Conservation (phyloP, 2,329 filamentous ascomycete species). For the Trichothecium roseum region DNA sequence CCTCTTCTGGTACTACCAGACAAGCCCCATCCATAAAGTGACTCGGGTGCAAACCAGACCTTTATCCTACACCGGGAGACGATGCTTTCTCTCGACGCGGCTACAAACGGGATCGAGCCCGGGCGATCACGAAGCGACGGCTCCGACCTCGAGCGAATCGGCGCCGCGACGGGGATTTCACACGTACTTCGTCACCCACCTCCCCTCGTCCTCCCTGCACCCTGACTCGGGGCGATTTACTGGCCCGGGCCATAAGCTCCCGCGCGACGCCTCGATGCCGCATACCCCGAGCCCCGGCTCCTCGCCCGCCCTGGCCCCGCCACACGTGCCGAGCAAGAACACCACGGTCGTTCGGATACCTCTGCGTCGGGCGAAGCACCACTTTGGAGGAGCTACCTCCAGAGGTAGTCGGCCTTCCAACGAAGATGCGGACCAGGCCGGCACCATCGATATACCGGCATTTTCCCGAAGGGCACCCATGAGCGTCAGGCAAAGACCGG, state of each 20-base stretch:
- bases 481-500: slow-evolving; percentile 39
- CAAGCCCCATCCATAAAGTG: too few species aligned
- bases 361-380: slow-evolving; percentile 85
- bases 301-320: slow-evolving; percentile 47
- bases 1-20: too few species aligned
- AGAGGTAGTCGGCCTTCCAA: slow-evolving; percentile 81
- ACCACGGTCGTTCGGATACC: slow-evolving; percentile 93
- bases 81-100: too few species aligned
- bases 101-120: too few species aligned
- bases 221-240: slow-evolving; percentile 62
- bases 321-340: slow-evolving; percentile 55
- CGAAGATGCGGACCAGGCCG: slow-evolving; percentile 89
- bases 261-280: slow-evolving; percentile 72
- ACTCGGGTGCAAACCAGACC: too few species aligned
- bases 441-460: slow-evolving; percentile 84
- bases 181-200: slow-evolving; percentile 94
- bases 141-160: background rate
- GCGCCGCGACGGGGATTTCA: slow-evolving; percentile 54
- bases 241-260: slow-evolving; percentile 73
- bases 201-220: slow-evolving; percentile 86
- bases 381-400: slow-evolving; percentile 73
- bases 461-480: slow-evolving; percentile 79
- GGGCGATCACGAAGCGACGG: too few species aligned
- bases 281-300: slow-evolving; percentile 49
- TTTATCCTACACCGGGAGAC: too few species aligned